Conservation (phyloP, 2,329 filamentous ascomycete species). For the Trichoderma brevicompactum region DNA sequence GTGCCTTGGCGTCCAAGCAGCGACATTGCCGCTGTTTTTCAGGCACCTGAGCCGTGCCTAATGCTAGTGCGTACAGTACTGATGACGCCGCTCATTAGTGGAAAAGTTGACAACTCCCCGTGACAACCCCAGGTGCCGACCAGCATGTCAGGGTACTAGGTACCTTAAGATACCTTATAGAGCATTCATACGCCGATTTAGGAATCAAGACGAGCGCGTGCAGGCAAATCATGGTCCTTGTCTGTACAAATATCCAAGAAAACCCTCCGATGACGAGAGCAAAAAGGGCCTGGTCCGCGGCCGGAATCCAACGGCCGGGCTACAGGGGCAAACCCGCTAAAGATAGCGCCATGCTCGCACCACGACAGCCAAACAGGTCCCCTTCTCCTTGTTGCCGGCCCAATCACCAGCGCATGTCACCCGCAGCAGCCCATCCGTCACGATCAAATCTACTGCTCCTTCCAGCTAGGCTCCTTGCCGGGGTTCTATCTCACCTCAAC, state of each 20-base stretch:
- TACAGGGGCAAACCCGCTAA: too few relatives aligned
- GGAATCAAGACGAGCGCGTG: too few relatives aligned
- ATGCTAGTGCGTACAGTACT: neutral
- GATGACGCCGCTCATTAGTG: neutral
- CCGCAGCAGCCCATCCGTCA: neutral
- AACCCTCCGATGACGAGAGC: neutral
- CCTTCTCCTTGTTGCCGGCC: neutral
- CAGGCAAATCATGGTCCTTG: too few relatives aligned
- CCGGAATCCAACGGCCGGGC: too few relatives aligned
- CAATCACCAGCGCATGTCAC: neutral
- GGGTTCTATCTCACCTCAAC: neutral
- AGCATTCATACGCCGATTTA: too few relatives aligned
- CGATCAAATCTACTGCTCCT: slow-evolving; percentile 5
- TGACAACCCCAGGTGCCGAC: too few relatives aligned
- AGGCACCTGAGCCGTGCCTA: neutral
- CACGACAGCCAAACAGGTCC: neutral
- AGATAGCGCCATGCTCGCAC: too few relatives aligned
- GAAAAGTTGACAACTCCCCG: too few relatives aligned
- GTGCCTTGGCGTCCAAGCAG: neutral
- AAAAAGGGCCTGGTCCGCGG: too few relatives aligned
- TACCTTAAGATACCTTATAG: too few relatives aligned
- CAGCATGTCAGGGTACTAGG: too few relatives aligned
- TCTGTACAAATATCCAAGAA: neutral
- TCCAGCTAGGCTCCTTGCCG: slow-evolving; percentile 2
- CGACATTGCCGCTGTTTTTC: neutral